phyloP scores from a whole-genome alignment of 2,329 filamentous ascomycete species.

The Beauveria sp. region DNA sequence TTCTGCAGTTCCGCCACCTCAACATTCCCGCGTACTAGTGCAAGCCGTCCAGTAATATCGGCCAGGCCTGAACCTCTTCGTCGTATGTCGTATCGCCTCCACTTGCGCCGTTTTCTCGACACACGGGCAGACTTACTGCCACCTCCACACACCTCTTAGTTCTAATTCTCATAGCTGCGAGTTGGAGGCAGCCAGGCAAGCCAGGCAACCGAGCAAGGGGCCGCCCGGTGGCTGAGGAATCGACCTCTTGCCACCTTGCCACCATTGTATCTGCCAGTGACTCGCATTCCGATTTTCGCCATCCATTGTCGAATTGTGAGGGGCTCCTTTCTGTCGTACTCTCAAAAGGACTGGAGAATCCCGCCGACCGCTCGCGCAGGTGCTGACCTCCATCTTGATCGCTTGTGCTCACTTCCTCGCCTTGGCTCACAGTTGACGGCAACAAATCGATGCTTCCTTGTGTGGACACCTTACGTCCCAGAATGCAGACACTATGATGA shows the following conservation, averaged over 20 bases:
- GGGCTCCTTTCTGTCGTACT: no score
- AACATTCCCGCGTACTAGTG: not conserved
- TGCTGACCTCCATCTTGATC: not conserved
- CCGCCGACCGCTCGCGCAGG: not conserved
- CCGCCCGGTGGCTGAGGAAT: not conserved
- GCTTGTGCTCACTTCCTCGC: not conserved
- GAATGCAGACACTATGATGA: not conserved
- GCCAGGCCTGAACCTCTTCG: not conserved
- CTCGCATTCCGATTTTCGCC: not conserved
- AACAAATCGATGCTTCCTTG: no score
- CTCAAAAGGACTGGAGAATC: not conserved
- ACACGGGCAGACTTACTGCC: not conserved
- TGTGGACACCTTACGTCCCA: not conserved
- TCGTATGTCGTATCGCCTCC: constrained; percentile 10
- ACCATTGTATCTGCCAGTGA: not conserved
- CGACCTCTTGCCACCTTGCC: not conserved
- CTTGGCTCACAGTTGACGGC: not conserved
- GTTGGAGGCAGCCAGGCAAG: not conserved
- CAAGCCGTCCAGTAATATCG: not conserved
- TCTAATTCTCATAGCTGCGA: not conserved
- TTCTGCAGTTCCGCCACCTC: not conserved
- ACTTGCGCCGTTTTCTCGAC: not conserved
- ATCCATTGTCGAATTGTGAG: not conserved
- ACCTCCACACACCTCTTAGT: not conserved
- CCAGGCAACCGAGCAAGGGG: not conserved